Evolutionary conservation across 1,139 yeast genomes (phyloP).

Genomic region (Yamadazyma sp.): DNA sequence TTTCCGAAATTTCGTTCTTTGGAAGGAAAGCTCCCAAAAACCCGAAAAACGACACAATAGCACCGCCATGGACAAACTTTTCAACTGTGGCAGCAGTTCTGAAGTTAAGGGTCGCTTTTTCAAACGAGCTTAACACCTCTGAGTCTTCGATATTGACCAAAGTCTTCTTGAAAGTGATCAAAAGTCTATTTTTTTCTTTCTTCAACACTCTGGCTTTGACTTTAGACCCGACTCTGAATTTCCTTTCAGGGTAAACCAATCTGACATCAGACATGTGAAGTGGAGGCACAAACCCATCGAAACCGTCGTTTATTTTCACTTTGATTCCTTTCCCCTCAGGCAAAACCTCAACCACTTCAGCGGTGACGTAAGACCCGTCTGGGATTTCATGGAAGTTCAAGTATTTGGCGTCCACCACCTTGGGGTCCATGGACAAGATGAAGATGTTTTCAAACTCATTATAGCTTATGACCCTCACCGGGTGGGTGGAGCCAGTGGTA

Average conservation of each 20-base stretch:
- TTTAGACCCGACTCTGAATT: conserved; percentile 79
- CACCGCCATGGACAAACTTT: conserved; percentile 73
- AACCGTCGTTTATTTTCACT: conserved; percentile 62
- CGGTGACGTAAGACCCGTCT: conserved; percentile 62
- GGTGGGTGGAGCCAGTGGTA: conserved; percentile 62
- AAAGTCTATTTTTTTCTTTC: conserved; percentile 42
- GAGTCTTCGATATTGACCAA: conserved; percentile 68
- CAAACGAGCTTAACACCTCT: conserved; percentile 52
- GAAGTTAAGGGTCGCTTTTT: conserved; percentile 55
- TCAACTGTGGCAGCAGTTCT: conserved; percentile 77
- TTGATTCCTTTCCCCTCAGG: conserved; percentile 65
- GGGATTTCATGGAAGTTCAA: conserved; percentile 72
- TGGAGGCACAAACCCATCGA: conserved; percentile 74
- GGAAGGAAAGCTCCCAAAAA: conserved; percentile 79
- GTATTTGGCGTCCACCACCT: conserved; percentile 61
- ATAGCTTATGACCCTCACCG: conserved; percentile 76
- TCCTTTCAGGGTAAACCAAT: conserved; percentile 86
- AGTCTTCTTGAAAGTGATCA: conserved; percentile 79
- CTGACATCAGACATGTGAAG: conserved; percentile 82
- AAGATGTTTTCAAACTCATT: conserved; percentile 66
- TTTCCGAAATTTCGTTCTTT: conserved; percentile 83
- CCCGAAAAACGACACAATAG: conserved; percentile 81
- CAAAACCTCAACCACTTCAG: conserved; percentile 62
- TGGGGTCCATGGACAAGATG: conserved; percentile 67
- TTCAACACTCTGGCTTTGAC: conserved; percentile 69